Base-by-base conservation (phyloP, 371 early-diverging fungal genomes). In the Phascolomyces articulosus region DNA sequence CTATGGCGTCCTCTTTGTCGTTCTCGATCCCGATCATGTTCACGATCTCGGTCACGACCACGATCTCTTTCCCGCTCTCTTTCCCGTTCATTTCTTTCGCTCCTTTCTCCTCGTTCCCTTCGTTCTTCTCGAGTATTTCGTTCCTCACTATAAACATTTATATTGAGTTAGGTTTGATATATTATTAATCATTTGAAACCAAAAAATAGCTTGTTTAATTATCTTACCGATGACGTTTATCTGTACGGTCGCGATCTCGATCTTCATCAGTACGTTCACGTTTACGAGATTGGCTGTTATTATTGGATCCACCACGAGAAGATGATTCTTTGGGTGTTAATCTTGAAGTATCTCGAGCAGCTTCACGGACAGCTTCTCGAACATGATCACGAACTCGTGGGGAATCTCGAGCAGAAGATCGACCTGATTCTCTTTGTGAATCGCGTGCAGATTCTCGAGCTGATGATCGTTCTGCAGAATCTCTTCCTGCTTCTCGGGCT, bases 281-380 rank as follows among this genome's bases (percentile, higher is more conserved):
- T 20, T 55, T 55, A 4, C 49, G 27, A 56, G 60, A 16, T 40
- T 60, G 21, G 49, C 29, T 26, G 18, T 26, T n/a, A 57, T 41
- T 26, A 44, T n/a, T 55, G 21, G 48, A 13, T 65, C 34, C 56
- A 28, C 40, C 47, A 18, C 34, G 21, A 11, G 66, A 24, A 13
- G 65, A 20, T 18, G 54, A 60, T 18, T 56, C 55, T 20, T 47
- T 24, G 9, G 56, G 34, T 38, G 53, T 10, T 15, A 40, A 28
- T n/a, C 26, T 21, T n/a, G 51, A 7, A 38, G 64, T 23, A 18
- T 65, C 65, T 13, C 69, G 49, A 20, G 61, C 62, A 18, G 62
- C 67, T 40, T 73, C 73, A 26, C 73, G 64, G 24, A 62, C 49
- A 7, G 68, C 65, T 2, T 67, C 71, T 20, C 68, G 28, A 1